Percentiles rank a stretch among this genome's conserved stretches.
Evolutionary conservation across 345 rosid genomes (phyloP).

Genomic region (Citrus hindsii): DNA sequence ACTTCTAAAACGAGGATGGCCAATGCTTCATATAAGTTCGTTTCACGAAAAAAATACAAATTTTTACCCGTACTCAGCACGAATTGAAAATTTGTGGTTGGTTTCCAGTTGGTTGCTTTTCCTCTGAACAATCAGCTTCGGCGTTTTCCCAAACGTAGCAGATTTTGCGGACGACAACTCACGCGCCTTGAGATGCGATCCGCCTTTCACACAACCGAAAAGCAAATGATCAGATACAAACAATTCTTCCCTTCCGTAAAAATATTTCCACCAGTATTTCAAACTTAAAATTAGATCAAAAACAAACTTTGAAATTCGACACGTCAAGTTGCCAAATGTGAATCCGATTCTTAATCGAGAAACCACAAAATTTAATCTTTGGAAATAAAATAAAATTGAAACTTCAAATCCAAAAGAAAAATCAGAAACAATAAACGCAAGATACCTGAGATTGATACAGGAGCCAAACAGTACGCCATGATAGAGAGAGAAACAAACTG

Average conservation of each 20-base stretch:
- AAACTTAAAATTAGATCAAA: not conserved
- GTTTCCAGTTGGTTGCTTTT: conserved; percentile 27
- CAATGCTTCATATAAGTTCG: not conserved
- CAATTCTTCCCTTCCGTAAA: not conserved
- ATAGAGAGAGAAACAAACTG: conserved; percentile 3
- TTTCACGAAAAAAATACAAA: not conserved
- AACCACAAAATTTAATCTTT: not conserved
- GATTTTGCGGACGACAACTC: conserved; percentile 44
- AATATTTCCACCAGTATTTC: not conserved
- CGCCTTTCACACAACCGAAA: conserved; percentile 27
- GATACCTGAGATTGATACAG: conserved; percentile 37
- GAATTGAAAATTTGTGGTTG: conserved; percentile 40
- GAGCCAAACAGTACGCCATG: conserved; percentile 28
- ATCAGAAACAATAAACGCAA: not conserved
- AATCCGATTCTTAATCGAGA: not conserved
- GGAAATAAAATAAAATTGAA: not conserved
- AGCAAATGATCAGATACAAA: not conserved
- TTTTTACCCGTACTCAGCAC: conserved; percentile 54
- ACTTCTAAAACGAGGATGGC: not conserved
- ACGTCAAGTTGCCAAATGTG: not conserved
- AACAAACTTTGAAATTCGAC: not conserved
- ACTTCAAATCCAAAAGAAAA: not conserved
- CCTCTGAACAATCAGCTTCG: conserved; percentile 36
- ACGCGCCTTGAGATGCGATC: conserved; percentile 34
- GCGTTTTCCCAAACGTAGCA: conserved; percentile 30